These are phyloP conservation scores for Phoma sp. DNA, from an alignment of 2,329 filamentous ascomycete species.

Conservation along the genomic window DNA sequence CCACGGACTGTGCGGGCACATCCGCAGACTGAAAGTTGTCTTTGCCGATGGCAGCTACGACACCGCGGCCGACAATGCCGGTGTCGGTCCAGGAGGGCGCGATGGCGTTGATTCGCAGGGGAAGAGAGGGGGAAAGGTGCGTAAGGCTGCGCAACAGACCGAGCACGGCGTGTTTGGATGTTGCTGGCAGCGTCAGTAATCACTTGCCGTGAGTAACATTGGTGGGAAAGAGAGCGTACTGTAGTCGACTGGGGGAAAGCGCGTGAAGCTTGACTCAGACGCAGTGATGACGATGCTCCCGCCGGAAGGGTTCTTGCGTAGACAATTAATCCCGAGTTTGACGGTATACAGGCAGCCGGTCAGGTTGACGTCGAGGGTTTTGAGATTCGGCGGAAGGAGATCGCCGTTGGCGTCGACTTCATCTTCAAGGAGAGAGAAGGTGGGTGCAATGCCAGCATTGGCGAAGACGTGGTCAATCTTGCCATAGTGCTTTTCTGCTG, in stretches of 20 bases:
- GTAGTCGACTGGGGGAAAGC: conserved; percentile 39
- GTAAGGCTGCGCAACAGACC: conserved; percentile 38
- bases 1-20: conserved; percentile 31
- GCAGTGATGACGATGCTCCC: conserved; percentile 43
- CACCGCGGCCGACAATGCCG: conserved; percentile 22
- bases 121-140: conserved; percentile 28
- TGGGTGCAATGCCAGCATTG: conserved; percentile 39
- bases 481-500: conserved; percentile 51
- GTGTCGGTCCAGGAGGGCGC: conserved; percentile 43
- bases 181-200: conserved; percentile 20
- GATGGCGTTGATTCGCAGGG: conserved; percentile 44
- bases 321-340: conserved; percentile 36
- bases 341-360: conserved; percentile 38
- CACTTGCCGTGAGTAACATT: too few relatives aligned
- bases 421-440: conserved; percentile 33
- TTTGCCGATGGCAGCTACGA: conserved; percentile 25
- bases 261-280: conserved; percentile 36
- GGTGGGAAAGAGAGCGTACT: conserved; percentile 19
- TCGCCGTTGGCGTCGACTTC: conserved; percentile 39
- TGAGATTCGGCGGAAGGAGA: conserved; percentile 32
- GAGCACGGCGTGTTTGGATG: conserved; percentile 40
- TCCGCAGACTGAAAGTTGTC: conserved; percentile 30
- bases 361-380: conserved; percentile 38
- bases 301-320: conserved; percentile 32
- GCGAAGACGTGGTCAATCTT: conserved; percentile 55